These are phyloP conservation scores for Singerocomus inundabilis DNA, from an alignment of 1,284 basidiomycete species.

Conservation along the genomic window DNA sequence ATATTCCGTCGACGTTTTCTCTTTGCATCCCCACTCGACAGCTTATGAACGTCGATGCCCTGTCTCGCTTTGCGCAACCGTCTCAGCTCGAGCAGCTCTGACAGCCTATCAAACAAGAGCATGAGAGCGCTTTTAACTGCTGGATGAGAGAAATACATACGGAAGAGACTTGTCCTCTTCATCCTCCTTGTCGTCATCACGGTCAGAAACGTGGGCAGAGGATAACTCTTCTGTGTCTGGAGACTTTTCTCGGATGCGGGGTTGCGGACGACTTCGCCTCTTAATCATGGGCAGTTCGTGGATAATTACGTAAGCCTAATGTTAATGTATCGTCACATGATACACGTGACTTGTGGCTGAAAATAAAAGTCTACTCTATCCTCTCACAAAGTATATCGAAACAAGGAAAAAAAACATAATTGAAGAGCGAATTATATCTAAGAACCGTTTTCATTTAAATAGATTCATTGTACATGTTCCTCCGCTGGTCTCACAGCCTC, in stretches of 20 bases:
- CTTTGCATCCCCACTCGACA: constrained; percentile 81
- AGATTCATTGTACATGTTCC: constrained; percentile 18
- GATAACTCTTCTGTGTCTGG: constrained; percentile 29
- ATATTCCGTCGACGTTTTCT: constrained; percentile 63
- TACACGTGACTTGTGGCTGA: too few species aligned
- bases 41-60: constrained; percentile 84
- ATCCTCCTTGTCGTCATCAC: constrained; percentile 3
- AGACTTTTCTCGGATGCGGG: constrained; percentile 36
- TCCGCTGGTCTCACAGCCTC: constrained; percentile 13
- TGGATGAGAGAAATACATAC: constrained; percentile 13
- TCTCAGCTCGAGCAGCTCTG: constrained; percentile 84
- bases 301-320: constrained; percentile 17
- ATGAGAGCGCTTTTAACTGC: not conserved
- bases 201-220: constrained; percentile 16
- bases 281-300: constrained; percentile 41
- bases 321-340: too few species aligned
- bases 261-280: constrained; percentile 46
- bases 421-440: constrained; percentile 7
- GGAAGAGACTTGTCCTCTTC: constrained; percentile 29
- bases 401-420: constrained; percentile 6
- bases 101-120: constrained; percentile 45
- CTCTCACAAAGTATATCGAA: not conserved
- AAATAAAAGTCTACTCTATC: too few species aligned
- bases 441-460: constrained; percentile 2
- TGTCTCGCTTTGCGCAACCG: constrained; percentile 72